A percentile compares a stretch with the other conserved stretches of the same genome.
Evolutionary conservation across 495 filamentous ascomycete species (phyloP).

Genomic region (Lophiostoma macrostomum): DNA sequence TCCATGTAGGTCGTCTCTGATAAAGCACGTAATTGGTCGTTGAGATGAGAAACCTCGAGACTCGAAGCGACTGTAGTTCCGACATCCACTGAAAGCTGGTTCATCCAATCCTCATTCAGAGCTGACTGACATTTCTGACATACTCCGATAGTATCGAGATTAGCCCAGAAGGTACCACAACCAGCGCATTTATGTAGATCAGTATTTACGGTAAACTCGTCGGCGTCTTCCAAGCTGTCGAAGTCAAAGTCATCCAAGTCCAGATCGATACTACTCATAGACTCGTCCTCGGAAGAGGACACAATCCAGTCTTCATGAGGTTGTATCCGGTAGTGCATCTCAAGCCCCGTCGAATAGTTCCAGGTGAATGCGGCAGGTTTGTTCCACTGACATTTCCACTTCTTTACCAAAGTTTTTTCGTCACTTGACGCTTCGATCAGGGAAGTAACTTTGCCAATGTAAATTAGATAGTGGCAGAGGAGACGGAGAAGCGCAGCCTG

Average conservation of each 20-base stretch:
- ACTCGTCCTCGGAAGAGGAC: constrained; percentile 12
- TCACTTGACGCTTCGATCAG: constrained; percentile 8
- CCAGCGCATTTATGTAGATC: constrained; percentile 13
- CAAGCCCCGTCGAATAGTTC: constrained; percentile 11
- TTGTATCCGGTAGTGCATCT: constrained; percentile 25
- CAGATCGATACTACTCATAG: constrained; percentile 18
- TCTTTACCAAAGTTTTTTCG: constrained; percentile 4
- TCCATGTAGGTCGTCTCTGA: too few relatives aligned
- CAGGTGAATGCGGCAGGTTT: constrained; percentile 26
- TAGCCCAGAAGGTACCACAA: constrained; percentile 14
- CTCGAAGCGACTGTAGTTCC: too few relatives aligned
- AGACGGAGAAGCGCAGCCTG: constrained; percentile 16
- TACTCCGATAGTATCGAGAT: constrained; percentile 3
- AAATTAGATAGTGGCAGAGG: constrained; percentile 28
- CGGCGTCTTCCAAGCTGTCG: neutral
- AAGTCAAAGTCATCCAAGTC: constrained; percentile 18
- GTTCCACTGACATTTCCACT: constrained; percentile 20
- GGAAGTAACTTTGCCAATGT: constrained; percentile 20
- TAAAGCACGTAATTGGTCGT: too few relatives aligned
- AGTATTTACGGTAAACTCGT: constrained; percentile 4
- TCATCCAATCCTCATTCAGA: neutral
- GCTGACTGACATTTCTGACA: constrained; percentile 8
- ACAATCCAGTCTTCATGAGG: constrained; percentile 18
- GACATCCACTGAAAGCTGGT: neutral
- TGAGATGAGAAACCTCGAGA: neutral